Percentiles rank a stretch among this genome's conserved stretches.
These are phyloP conservation scores for Flaveria ramosissima DNA, from an alignment of 129 eudicot species.

Conservation along the genomic window DNA sequence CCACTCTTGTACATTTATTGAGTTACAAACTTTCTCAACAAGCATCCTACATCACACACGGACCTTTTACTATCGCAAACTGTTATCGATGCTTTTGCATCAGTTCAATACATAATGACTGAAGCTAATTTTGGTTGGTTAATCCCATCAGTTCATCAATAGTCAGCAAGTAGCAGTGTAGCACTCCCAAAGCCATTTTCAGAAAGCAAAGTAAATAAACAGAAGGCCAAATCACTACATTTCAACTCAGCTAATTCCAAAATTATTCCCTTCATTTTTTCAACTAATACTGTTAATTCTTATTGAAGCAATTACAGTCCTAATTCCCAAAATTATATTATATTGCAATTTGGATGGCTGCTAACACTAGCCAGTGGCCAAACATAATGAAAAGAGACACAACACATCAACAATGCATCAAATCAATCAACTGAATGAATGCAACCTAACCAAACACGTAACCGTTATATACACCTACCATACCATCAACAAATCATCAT, in stretches of 20 bases:
- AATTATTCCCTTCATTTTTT: no score
- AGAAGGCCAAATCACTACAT: background rate
- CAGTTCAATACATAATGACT: no score
- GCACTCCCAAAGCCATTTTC: background rate
- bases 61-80: background rate
- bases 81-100: no score
- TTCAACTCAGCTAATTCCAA: background rate
- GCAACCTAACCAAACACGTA: constrained; percentile 10
- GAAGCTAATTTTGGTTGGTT: no score
- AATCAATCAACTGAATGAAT: constrained; percentile 24
- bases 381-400: background rate
- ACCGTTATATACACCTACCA: constrained; percentile 16
- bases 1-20: background rate
- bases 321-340: no score
- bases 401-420: constrained; percentile 14
- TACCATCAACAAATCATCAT: constrained; percentile 1
- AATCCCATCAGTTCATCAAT: no score
- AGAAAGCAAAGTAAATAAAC: background rate
- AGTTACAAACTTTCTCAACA: background rate
- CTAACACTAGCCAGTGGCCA: constrained; percentile 1
- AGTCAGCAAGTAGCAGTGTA: background rate
- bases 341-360: no score
- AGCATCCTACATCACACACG: background rate
- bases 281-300: no score
- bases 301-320: no score